Evolutionary conservation across 352 stramenopile species (phyloP).

Genomic region (Pythium sukuiense): DNA sequence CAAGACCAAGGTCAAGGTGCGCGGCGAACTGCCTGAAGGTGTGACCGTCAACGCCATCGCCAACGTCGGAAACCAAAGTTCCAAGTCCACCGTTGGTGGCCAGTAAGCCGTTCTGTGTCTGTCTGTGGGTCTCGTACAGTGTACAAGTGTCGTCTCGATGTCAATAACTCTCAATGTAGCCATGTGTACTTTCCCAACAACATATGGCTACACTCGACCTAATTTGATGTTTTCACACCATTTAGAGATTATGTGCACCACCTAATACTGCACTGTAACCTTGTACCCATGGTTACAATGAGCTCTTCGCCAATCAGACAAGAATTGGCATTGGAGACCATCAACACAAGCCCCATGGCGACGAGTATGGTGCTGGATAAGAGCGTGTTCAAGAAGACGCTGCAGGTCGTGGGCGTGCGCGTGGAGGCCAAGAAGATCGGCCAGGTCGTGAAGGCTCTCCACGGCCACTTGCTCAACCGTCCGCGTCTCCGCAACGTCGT

Average conservation of each 20-base stretch:
- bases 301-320: slow-evolving; percentile 5
- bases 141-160: too few relatives aligned
- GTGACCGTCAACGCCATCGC: slow-evolving; percentile 2
- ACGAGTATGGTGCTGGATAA: slow-evolving; percentile 55
- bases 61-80: background rate
- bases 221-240: background rate
- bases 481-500: slow-evolving; percentile 78
- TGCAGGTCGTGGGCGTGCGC: slow-evolving; percentile 68
- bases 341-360: slow-evolving; percentile 12
- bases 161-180: too few relatives aligned
- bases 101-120: too few relatives aligned
- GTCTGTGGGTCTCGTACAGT: too few relatives aligned
- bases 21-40: background rate
- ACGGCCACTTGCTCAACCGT: slow-evolving; percentile 71
- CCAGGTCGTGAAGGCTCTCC: slow-evolving; percentile 63
- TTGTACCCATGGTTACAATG: background rate
- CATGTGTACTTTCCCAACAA: too few relatives aligned
- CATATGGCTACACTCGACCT: background rate
- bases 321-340: background rate
- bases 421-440: slow-evolving; percentile 84
- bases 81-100: slow-evolving; percentile 2
- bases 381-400: slow-evolving; percentile 66
- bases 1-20: slow-evolving; percentile 12
- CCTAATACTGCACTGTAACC: background rate
- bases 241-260: background rate